Evolutionary conservation across 371 early-diverging fungal species (phyloP).

Genomic region (Mucor mucedo): DNA sequence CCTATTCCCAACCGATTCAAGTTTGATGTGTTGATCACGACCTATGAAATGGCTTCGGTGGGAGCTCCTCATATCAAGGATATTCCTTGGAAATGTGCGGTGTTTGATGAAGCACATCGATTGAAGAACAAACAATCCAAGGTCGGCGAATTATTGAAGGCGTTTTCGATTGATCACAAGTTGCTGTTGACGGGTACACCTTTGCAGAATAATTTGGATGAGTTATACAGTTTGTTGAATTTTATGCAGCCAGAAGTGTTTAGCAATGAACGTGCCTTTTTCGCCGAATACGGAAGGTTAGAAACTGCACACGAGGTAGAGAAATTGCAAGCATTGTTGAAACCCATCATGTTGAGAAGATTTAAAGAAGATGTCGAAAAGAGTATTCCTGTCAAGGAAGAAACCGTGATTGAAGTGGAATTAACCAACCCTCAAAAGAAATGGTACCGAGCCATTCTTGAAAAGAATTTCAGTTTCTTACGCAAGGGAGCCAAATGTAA

Average conservation of each 20-base stretch:
- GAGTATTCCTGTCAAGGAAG: constrained; percentile 85
- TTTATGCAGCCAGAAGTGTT: constrained; percentile 86
- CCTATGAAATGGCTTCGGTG: constrained; percentile 78
- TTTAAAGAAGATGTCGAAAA: constrained; percentile 90
- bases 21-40: constrained; percentile 85
- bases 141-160: constrained; percentile 49
- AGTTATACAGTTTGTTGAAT: constrained; percentile 91
- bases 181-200: constrained; percentile 72
- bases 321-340: constrained; percentile 67
- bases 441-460: constrained; percentile 91
- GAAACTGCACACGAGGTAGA: constrained; percentile 82
- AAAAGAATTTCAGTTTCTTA: constrained; percentile 85
- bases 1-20: constrained; percentile 58
- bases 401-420: constrained; percentile 89
- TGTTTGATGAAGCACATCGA: constrained; percentile 97
- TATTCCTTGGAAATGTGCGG: constrained; percentile 83
- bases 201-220: constrained; percentile 91
- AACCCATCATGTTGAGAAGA: constrained; percentile 78
- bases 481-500: constrained; percentile 66
- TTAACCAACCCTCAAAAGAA: constrained; percentile 85
- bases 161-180: constrained; percentile 54
- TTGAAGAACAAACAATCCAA: constrained; percentile 84
- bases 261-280: constrained; percentile 70
- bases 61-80: constrained; percentile 75
- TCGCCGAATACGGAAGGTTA: constrained; percentile 77